These are phyloP conservation scores for Lophiostoma macrostomum DNA, from an alignment of 495 filamentous ascomycete genomes.

Conservation along the genomic window DNA sequence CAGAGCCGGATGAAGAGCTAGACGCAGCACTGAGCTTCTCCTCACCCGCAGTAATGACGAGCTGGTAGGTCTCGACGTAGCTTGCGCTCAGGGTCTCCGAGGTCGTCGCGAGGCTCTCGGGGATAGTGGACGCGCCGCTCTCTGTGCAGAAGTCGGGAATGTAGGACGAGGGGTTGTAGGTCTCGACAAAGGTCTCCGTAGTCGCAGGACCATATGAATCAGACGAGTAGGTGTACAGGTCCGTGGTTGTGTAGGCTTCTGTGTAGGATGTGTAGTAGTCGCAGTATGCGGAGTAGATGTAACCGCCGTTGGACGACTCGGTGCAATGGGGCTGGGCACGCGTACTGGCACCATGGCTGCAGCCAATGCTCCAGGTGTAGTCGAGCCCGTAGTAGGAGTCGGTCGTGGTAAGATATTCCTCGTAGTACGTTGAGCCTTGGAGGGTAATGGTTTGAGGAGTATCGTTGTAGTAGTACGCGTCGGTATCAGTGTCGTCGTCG, in stretches of 20 bases:
- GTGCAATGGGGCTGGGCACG: not conserved
- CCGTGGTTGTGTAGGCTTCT: not conserved
- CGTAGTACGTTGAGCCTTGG: not conserved
- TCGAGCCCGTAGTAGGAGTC: not conserved
- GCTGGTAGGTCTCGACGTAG: not conserved
- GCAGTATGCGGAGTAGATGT: not conserved
- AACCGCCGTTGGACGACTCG: not conserved
- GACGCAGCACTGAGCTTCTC: not conserved
- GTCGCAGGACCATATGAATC: not conserved
- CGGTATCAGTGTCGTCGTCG: not conserved
- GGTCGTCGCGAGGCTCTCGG: not conserved
- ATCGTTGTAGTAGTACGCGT: not conserved
- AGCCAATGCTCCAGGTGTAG: not conserved
- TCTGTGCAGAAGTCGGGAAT: conserved; percentile 3
- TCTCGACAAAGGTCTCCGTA: not conserved
- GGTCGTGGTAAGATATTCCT: not conserved
- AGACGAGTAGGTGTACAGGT: not conserved
- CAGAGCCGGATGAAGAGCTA: not conserved
- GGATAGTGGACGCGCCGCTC: not conserved
- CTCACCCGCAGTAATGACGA: conserved; percentile 1
- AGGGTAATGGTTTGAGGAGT: not conserved
- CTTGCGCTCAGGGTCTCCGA: not conserved
- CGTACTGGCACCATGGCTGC: not conserved
- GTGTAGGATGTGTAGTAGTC: not conserved
- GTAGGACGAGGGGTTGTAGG: not conserved